Conservation (phyloP, 768 basidiomycete genomes). For the Gloeostereum incarnatum region DNA sequence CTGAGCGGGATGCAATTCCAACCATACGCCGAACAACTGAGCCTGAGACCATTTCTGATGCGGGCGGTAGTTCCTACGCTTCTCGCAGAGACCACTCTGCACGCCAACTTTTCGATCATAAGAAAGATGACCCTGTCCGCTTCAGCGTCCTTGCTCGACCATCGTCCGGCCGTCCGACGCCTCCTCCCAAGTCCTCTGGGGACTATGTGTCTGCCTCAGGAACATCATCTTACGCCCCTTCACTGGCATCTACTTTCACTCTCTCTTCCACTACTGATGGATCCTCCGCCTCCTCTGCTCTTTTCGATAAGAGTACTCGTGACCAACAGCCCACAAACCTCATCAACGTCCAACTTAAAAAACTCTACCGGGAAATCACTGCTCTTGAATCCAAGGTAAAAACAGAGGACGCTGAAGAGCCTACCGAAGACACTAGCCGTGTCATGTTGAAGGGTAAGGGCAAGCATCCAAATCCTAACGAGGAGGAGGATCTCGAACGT, state of each 20-base stretch:
- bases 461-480: no score
- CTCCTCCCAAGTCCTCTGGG: constrained; percentile 52
- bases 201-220: constrained; percentile 73
- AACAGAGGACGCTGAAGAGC: constrained; percentile 49
- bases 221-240: constrained; percentile 65
- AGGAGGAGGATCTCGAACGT: constrained; percentile 54
- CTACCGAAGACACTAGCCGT: constrained; percentile 29
- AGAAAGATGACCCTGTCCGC: constrained; percentile 84
- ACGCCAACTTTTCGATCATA: constrained; percentile 78
- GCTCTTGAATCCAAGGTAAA: constrained; percentile 70
- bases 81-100: constrained; percentile 19
- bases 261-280: constrained; percentile 72
- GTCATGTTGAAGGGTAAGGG: constrained; percentile 35
- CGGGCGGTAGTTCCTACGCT: constrained; percentile 33
- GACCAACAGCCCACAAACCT: constrained; percentile 56
- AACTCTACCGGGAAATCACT: constrained; percentile 76
- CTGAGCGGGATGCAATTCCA: constrained; percentile 59
- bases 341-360: constrained; percentile 69
- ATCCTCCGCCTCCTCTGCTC: constrained; percentile 62
- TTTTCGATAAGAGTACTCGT: constrained; percentile 47
- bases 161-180: constrained; percentile 24
- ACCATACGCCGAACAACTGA: constrained; percentile 48
- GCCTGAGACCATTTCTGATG: constrained; percentile 56
- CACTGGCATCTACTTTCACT: constrained; percentile 62
- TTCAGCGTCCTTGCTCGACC: constrained; percentile 64